Percentiles rank a stretch among this genome's conserved stretches.
Evolutionary conservation across 495 filamentous ascomycete species (phyloP).

Genomic region (Trichoderma orchidacearum): DNA sequence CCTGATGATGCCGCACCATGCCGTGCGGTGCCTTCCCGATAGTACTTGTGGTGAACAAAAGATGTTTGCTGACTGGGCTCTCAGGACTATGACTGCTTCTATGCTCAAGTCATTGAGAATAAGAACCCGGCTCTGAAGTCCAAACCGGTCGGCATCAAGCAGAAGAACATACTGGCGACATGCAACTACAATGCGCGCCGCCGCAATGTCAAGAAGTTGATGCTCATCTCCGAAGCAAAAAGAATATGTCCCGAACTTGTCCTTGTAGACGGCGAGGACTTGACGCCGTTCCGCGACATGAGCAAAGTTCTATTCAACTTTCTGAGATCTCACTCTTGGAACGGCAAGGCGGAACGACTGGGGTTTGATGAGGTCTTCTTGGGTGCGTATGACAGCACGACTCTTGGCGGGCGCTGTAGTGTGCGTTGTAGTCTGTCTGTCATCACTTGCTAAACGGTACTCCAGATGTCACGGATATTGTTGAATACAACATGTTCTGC

Average conservation of each 20-base stretch:
- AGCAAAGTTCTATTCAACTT: slow-evolving; percentile 68
- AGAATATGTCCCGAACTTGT: slow-evolving; percentile 72
- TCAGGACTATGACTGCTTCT: slow-evolving; percentile 89
- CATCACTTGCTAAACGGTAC: slow-evolving; percentile 13
- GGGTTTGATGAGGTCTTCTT: slow-evolving; percentile 73
- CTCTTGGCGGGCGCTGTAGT: too few relatives aligned
- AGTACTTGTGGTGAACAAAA: neutral
- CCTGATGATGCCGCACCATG: neutral
- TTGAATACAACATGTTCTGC: slow-evolving; percentile 61
- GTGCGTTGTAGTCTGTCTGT: too few relatives aligned
- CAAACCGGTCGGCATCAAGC: slow-evolving; percentile 48
- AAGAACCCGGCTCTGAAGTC: slow-evolving; percentile 59
- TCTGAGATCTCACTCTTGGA: slow-evolving; percentile 59
- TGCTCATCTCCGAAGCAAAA: slow-evolving; percentile 69
- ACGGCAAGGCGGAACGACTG: slow-evolving; percentile 56
- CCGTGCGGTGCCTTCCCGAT: neutral
- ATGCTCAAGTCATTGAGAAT: slow-evolving; percentile 77
- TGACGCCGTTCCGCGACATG: slow-evolving; percentile 71
- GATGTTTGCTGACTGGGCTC: neutral
- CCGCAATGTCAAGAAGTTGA: slow-evolving; percentile 69
- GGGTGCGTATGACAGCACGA: neutral
- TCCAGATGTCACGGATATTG: slow-evolving; percentile 66
- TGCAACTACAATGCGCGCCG: slow-evolving; percentile 84
- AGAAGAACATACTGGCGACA: slow-evolving; percentile 84
- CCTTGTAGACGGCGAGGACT: slow-evolving; percentile 74